phyloP scores from a whole-genome alignment of 1,284 basidiomycete genomes.

The Irpex sp. region DNA sequence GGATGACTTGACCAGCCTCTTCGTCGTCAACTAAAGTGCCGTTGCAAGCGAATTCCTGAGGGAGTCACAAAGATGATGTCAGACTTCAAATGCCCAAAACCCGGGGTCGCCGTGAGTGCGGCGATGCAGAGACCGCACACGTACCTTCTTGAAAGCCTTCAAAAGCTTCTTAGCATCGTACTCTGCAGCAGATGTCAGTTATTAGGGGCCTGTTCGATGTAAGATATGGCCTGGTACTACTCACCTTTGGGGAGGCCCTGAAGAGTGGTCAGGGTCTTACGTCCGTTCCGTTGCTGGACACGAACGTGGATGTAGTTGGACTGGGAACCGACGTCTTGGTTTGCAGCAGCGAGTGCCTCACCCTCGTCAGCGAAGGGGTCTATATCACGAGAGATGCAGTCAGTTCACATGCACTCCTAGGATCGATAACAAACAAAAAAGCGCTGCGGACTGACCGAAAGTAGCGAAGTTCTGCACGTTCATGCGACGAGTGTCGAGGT shows the following conservation, averaged over 20 bases:
- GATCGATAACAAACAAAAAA: conserved; percentile 30
- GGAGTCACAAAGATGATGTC: neutral
- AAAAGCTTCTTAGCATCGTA: conserved; percentile 98
- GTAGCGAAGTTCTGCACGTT: conserved; percentile 86
- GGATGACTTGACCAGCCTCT: conserved; percentile 97
- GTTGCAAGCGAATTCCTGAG: conserved; percentile 97
- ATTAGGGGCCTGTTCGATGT: conserved; percentile 1
- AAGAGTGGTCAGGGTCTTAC: conserved; percentile 97
- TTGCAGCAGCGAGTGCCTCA: conserved; percentile 70
- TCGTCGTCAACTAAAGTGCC: conserved; percentile 96
- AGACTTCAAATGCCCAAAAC: conserved; percentile 2
- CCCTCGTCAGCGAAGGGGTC: conserved; percentile 94
- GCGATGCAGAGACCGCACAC: conserved; percentile 1
- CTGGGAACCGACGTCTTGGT: conserved; percentile 78
- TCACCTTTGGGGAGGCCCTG: conserved; percentile 93
- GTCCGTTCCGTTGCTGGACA: conserved; percentile 98
- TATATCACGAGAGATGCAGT: conserved; percentile 26
- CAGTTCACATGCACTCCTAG: conserved; percentile 11
- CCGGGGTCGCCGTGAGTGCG: neutral
- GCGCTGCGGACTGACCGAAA: conserved; percentile 51
- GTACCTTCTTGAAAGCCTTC: conserved; percentile 96
- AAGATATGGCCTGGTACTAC: conserved; percentile 24
- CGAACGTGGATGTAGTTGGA: conserved; percentile 92
- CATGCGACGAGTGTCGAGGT: conserved; percentile 63
- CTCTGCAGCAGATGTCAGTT: conserved; percentile 45